phyloP scores from a whole-genome alignment of 331 rosid genomes.

The Arachis monticola region DNA sequence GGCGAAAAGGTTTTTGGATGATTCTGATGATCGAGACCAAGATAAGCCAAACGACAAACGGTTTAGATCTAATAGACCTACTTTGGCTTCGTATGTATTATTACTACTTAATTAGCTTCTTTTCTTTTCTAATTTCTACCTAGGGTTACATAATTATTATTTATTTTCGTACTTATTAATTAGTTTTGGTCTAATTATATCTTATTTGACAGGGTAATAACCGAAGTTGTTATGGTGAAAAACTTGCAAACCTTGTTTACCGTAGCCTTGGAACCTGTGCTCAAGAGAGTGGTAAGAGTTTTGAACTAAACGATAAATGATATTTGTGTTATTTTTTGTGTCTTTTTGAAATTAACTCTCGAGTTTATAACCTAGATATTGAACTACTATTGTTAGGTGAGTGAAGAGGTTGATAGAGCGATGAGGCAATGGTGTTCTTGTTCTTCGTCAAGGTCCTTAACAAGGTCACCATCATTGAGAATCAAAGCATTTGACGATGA shows the following conservation, averaged over 20 bases:
- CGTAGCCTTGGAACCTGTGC: constrained; percentile 67
- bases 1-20: constrained; percentile 57
- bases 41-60: constrained; percentile 54
- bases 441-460: constrained; percentile 22
- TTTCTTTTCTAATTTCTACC: background rate
- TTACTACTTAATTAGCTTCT: too few relatives aligned
- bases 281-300: constrained; percentile 69
- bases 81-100: constrained; percentile 76
- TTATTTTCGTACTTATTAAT: background rate
- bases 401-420: constrained; percentile 70
- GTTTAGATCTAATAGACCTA: constrained; percentile 47
- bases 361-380: too few relatives aligned
- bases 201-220: constrained; percentile 59
- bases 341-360: too few relatives aligned
- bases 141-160: constrained; percentile 16
- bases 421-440: constrained; percentile 33
- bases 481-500: constrained; percentile 56
- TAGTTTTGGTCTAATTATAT: background rate
- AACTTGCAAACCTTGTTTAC: constrained; percentile 59
- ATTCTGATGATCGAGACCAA: constrained; percentile 48
- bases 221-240: constrained; percentile 65
- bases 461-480: constrained; percentile 65
- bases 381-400: constrained; percentile 48
- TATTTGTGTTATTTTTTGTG: too few relatives aligned
- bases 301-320: too few relatives aligned